Evolutionary conservation across 1,284 basidiomycete genomes (phyloP), one percentile per base, ranked within the genome.

Genomic region (Quambalaria eucalypti): DNA sequence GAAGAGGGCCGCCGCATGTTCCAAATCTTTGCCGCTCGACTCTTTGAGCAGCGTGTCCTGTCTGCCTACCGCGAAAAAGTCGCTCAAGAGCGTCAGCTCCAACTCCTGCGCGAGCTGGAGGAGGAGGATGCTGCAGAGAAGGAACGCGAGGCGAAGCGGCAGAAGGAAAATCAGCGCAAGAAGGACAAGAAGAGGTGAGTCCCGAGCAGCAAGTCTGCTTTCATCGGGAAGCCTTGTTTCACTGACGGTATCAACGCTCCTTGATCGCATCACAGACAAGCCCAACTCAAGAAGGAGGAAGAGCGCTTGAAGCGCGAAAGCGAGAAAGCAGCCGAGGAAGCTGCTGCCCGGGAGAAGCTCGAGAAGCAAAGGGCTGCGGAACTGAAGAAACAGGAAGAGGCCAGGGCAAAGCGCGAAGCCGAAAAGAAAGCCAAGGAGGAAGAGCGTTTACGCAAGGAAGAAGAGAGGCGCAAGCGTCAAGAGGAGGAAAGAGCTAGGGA

Each of bases 1-100:
- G 91, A 96, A 77, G 93, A 98, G 78, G 93, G 93, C 67, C 90
- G 92, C 77, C 85, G 90, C 53, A 98, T 98, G 93, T 98, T 98
- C 80, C 91, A 91, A 65, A 96, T 98, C 78, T 98, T 97, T 76
- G 93, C 93, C n/a, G 93, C 93, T 38, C 85, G 95, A 55, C 95
- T 97, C 90, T 97, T 98, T 76, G 93, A 98, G 79, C 91, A 96
- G 78, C 85, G 93, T 26, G 93, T 97, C 38, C 83, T 96, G 52
- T 86, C 90, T 65, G 88, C 90, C 4, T 93, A 90, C 75, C 85
- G 88, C 53, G 90, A 92, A 78, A 85, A 85, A 67, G 68, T 72
- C n/a, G 89, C 90, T 21, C 87, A 89, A 74, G 88, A 91, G 76
- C 83, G 88, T 66, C 89, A 91, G 76, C 79, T 85, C 57, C 88